phyloP scores from a whole-genome alignment of 169 alveolate genomes.

The Plasmodium vinckei region DNA sequence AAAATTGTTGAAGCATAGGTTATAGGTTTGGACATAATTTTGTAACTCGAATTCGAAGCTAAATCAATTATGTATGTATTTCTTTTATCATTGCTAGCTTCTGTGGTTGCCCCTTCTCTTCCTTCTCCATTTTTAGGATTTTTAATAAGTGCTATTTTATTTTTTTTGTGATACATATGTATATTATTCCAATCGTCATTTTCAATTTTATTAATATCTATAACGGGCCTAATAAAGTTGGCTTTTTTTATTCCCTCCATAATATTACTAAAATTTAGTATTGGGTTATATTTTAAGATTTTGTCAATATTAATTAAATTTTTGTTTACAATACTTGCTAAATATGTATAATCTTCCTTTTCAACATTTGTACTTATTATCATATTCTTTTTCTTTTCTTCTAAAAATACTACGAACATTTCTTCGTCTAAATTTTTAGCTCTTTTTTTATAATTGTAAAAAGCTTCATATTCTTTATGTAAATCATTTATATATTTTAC shows the following conservation, averaged over 20 bases:
- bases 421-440: slow-evolving; percentile 45
- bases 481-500: slow-evolving; percentile 40
- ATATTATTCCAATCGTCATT: slow-evolving; percentile 31
- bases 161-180: slow-evolving; percentile 18
- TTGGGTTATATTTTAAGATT: slow-evolving; percentile 32
- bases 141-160: not conserved
- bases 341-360: slow-evolving; percentile 58
- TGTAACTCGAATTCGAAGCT: slow-evolving; percentile 17
- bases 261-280: slow-evolving; percentile 32
- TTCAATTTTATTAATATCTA: slow-evolving; percentile 24
- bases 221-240: slow-evolving; percentile 28
- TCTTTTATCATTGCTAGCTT: not conserved
- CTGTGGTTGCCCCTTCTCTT: not conserved
- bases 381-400: slow-evolving; percentile 66
- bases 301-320: slow-evolving; percentile 44
- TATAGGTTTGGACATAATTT: slow-evolving; percentile 15
- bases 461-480: slow-evolving; percentile 68
- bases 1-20: slow-evolving; percentile 69
- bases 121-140: not conserved
- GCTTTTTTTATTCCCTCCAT: slow-evolving; percentile 47
- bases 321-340: slow-evolving; percentile 41
- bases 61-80: slow-evolving; percentile 27
- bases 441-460: slow-evolving; percentile 55
- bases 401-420: slow-evolving; percentile 39
- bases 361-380: slow-evolving; percentile 41